Evolutionary conservation across 2,329 filamentous ascomycete genomes (phyloP), one percentile per base, ranked within the genome.

Genomic region (Cryphonectria japonica): DNA sequence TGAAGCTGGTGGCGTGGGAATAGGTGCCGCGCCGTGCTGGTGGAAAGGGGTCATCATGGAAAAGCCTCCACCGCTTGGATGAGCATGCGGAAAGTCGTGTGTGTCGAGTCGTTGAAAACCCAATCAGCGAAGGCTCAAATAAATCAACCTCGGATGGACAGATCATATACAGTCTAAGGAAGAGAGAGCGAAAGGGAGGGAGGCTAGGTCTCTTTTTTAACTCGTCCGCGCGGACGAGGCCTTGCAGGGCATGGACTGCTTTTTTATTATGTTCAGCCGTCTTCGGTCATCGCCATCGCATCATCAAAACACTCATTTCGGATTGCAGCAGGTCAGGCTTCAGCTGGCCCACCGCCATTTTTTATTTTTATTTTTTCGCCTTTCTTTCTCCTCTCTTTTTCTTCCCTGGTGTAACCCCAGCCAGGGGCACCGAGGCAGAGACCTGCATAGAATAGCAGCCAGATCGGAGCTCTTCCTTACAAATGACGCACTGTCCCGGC

Each of bases 1-100:
- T 7, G 70, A 72, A 13, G 70, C 63, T 61, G 70, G 70, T n/a
- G 70, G 70, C 5, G 70, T 69, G n/a, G 64, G 70, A 9, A 70
- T 43, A 3, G 64, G 64, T 11, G 46, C 34, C 13, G 41, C 59
- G 59, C 29, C 60, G 39, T 69, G 59, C 32, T 16, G 32, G 59
- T 69, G 67, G 3, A 34, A 29, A 34, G 61, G 29, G 60, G 13
- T 32, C 67, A 69, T 69, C 22, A 34, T 69, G 43, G 59, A 63
- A n/a, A n/a, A n/a, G 59, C 7, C n/a, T 22, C 14, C 54, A 52
- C 13, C 14, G n/a, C 62, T 14, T 41, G 29, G 7, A n/a, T 37
- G 16, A 50, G 26, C 34, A n/a, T 34, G 22, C 9, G 34, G 34
- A 39, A n/a, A n/a, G 60, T 46, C 16, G 32, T 37, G 11, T 22